phyloP scores from a whole-genome alignment of 306 rosid genomes.

The Glycyrrhiza uralensis region DNA sequence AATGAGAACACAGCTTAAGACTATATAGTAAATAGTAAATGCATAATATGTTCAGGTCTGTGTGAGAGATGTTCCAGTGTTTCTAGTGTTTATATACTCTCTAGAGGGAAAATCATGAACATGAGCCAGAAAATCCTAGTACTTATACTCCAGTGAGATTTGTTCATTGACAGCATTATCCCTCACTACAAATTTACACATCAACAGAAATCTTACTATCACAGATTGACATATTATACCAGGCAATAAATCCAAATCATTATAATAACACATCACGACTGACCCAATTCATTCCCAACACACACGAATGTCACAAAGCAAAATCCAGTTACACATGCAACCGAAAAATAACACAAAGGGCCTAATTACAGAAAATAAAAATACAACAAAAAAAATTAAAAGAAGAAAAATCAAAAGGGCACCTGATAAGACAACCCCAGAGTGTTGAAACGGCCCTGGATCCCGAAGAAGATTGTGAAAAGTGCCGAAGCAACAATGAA shows the following conservation, averaged over 20 bases:
- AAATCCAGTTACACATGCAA: slow-evolving; percentile 17
- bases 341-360: background rate
- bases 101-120: background rate
- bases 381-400: background rate
- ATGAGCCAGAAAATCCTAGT: background rate
- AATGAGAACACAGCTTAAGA: slow-evolving; percentile 10
- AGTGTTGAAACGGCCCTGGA: slow-evolving; percentile 73
- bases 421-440: slow-evolving; percentile 94
- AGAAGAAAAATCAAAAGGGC: background rate
- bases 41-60: background rate
- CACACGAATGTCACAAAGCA: background rate
- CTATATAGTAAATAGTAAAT: background rate
- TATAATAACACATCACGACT: too few species aligned
- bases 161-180: slow-evolving; percentile 1
- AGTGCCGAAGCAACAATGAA: slow-evolving; percentile 66
- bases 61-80: background rate
- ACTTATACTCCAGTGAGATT: slow-evolving; percentile 16
- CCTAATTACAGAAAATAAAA: background rate
- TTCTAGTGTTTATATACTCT: background rate
- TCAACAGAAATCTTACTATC: background rate
- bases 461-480: slow-evolving; percentile 86
- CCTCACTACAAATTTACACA: slow-evolving; percentile 15
- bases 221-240: background rate
- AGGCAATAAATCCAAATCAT: slow-evolving; percentile 15
- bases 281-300: background rate